A percentile compares a stretch with the other conserved stretches of the same genome.
phyloP scores from a whole-genome alignment of 331 rosid species.

The Arachis monticola region DNA sequence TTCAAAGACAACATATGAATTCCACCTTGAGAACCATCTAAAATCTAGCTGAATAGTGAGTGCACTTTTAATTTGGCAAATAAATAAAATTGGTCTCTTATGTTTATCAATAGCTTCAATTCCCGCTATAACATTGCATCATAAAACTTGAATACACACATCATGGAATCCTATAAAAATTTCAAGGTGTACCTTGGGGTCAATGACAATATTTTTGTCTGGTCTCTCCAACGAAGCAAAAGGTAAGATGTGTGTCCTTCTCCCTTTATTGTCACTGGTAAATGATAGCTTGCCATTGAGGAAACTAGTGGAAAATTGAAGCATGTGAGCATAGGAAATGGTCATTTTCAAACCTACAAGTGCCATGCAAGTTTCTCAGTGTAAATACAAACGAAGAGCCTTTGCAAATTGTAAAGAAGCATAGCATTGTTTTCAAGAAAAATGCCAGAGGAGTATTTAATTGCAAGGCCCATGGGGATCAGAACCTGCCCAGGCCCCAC shows the following conservation, averaged over 20 bases:
- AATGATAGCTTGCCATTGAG: conserved; percentile 35
- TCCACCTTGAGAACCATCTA: background rate
- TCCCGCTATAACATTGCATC: background rate
- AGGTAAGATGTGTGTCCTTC: conserved; percentile 15
- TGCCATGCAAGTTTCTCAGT: background rate
- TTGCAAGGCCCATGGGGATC: no score
- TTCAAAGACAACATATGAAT: background rate
- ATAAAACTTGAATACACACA: background rate
- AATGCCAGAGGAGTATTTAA: background rate
- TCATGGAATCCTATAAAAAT: background rate
- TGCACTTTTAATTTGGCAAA: conserved; percentile 5
- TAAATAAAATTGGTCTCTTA: background rate
- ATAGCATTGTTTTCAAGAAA: no score
- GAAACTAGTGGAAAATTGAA: conserved; percentile 36
- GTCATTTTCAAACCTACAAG: conserved; percentile 35
- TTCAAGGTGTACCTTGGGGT: conserved; percentile 42
- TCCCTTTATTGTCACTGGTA: conserved; percentile 32
- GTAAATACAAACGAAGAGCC: background rate
- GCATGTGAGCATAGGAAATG: conserved; percentile 41
- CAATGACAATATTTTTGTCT: background rate
- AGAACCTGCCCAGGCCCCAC: no score
- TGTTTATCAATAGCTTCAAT: conserved; percentile 4
- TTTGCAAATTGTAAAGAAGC: conserved; percentile 9
- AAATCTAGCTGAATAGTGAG: conserved; percentile 1
- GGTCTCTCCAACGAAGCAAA: conserved; percentile 43